A percentile compares a stretch with the other conserved stretches of the same genome.
Evolutionary conservation across 306 rosid species (phyloP).

Genomic region (Vachellia collinsii): DNA sequence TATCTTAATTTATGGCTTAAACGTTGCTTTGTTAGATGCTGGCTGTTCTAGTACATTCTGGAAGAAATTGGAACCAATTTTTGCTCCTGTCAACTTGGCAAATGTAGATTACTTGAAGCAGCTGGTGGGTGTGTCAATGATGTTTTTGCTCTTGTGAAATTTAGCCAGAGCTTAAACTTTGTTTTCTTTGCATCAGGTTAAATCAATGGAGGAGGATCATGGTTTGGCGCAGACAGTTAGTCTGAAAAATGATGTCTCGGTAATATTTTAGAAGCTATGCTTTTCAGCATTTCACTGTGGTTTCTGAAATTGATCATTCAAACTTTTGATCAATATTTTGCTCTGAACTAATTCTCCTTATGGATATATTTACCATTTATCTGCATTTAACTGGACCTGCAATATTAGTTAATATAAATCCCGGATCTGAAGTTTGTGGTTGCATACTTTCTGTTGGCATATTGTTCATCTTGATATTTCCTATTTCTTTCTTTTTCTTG

Average conservation of each 20-base stretch:
- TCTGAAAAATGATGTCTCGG: conserved; percentile 51
- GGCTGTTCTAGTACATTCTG: conserved; percentile 79
- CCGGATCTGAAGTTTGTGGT: not conserved
- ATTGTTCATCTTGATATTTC: conserved; percentile 16
- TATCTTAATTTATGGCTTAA: conserved; percentile 20
- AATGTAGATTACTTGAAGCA: conserved; percentile 63
- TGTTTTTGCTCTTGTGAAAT: conserved; percentile 29
- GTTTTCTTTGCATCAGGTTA: conserved; percentile 50
- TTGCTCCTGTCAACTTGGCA: conserved; percentile 61
- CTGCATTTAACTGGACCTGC: conserved; percentile 18
- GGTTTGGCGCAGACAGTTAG: conserved; percentile 52
- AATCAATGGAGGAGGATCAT: conserved; percentile 55
- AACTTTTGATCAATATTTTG: conserved; percentile 3
- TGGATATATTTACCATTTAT: conserved; percentile 13
- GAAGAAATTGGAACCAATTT: conserved; percentile 73
- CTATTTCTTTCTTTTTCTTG: conserved; percentile 4
- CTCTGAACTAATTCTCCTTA: not conserved
- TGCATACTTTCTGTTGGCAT: not conserved
- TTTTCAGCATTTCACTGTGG: conserved; percentile 22
- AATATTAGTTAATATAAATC: not conserved
- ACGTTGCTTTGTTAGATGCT: conserved; percentile 54
- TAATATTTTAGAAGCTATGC: conserved; percentile 40
- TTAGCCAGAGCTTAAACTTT: conserved; percentile 32
- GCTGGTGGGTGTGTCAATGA: conserved; percentile 55
- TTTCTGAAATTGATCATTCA: conserved; percentile 8